Conservation (phyloP, 2,329 filamentous ascomycete genomes). For the Zymoseptoria pseudotritici region DNA sequence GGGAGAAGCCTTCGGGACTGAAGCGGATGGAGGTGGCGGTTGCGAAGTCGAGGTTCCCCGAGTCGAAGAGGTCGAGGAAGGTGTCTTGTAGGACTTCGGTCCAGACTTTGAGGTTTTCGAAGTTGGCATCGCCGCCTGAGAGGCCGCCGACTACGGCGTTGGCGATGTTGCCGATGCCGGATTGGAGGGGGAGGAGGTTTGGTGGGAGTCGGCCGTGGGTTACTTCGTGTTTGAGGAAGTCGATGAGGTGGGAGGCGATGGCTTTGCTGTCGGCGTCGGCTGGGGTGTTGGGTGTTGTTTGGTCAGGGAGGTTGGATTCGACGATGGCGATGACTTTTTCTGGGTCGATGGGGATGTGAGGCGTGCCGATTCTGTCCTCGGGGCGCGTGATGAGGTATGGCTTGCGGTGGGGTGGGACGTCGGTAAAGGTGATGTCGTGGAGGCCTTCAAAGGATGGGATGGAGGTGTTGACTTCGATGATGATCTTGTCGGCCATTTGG, state of each 20-base stretch:
- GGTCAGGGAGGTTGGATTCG: slow-evolving; percentile 76
- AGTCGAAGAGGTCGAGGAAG: slow-evolving; percentile 88
- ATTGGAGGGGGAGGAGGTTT: slow-evolving; percentile 74
- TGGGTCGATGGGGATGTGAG: slow-evolving; percentile 74
- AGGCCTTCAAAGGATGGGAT: slow-evolving; percentile 79
- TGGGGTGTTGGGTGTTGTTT: slow-evolving; percentile 65
- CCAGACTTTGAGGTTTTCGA: slow-evolving; percentile 85
- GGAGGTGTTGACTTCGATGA: slow-evolving; percentile 86
- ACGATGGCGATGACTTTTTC: slow-evolving; percentile 79
- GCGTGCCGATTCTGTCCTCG: slow-evolving; percentile 78
- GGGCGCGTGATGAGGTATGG: slow-evolving; percentile 79
- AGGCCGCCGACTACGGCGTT: slow-evolving; percentile 85
- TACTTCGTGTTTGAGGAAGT: slow-evolving; percentile 82
- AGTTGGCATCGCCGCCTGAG: slow-evolving; percentile 63
- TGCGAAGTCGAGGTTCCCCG: slow-evolving; percentile 77
- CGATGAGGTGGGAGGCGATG: slow-evolving; percentile 74
- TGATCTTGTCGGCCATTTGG: slow-evolving; percentile 88
- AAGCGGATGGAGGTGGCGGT: slow-evolving; percentile 86
- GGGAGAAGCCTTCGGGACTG: slow-evolving; percentile 82
- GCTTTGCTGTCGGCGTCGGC: slow-evolving; percentile 64
- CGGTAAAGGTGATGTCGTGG: slow-evolving; percentile 86
- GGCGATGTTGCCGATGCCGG: slow-evolving; percentile 86
- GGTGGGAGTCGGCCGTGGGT: slow-evolving; percentile 65
- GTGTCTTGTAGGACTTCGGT: slow-evolving; percentile 89
- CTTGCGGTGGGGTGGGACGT: slow-evolving; percentile 71